Percentiles rank a stretch among this genome's conserved stretches.
These are phyloP conservation scores for Phytophthora hybrid DNA, from an alignment of 352 stramenopile genomes.

Conservation along the genomic window DNA sequence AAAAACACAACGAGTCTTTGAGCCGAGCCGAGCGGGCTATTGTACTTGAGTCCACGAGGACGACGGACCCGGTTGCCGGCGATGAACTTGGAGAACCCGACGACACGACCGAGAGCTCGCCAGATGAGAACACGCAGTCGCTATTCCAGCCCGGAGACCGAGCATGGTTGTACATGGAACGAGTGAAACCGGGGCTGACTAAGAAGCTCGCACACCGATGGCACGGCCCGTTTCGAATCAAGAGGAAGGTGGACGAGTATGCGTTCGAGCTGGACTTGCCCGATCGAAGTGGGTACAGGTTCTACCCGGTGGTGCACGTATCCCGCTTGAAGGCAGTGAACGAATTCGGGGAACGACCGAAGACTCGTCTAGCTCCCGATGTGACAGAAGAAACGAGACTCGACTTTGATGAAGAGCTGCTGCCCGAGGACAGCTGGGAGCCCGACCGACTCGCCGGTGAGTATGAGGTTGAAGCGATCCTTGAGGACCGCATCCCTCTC, in stretches of 20 bases:
- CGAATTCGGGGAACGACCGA: background rate
- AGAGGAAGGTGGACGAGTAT: too few species aligned
- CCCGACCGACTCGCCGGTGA: background rate
- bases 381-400: background rate
- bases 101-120: too few species aligned
- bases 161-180: too few species aligned
- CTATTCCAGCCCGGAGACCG: too few species aligned
- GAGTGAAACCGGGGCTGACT: too few species aligned
- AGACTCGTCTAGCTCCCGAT: background rate
- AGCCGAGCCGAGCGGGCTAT: too few species aligned
- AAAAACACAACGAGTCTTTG: too few species aligned
- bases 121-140: too few species aligned
- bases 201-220: too few species aligned
- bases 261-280: background rate
- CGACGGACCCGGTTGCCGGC: fast-evolving
- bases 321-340: background rate
- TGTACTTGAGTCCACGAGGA: too few species aligned
- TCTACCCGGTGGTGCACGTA: background rate
- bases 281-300: background rate
- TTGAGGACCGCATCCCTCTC: background rate
- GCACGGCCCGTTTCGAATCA: too few species aligned
- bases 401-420: background rate
- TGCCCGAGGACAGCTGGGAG: background rate
- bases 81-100: too few species aligned
- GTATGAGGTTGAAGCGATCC: background rate